phyloP scores from a whole-genome alignment of 208 protist genomes.

The Leishmania tarentolae region DNA sequence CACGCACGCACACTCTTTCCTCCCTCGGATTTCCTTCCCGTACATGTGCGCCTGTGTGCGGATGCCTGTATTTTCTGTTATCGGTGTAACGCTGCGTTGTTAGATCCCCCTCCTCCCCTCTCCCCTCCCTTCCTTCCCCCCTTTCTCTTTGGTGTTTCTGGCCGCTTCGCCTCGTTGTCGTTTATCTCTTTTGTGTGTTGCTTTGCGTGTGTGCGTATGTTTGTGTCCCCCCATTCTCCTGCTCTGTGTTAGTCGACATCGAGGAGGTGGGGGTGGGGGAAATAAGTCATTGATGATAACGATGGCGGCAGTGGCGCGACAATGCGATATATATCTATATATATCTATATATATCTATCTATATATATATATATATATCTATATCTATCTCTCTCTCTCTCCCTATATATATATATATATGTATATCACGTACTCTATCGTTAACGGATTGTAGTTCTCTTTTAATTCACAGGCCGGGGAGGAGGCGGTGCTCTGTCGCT shows the following conservation, averaged over 20 bases:
- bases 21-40: not conserved
- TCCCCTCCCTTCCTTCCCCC: not conserved
- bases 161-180: not conserved
- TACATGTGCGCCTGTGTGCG: not conserved
- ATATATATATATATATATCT: too few relatives aligned
- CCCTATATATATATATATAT: too few relatives aligned
- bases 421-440: not conserved
- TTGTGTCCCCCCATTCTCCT: not conserved
- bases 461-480: not conserved
- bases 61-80: not conserved
- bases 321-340: too few relatives aligned
- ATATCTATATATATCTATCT: too few relatives aligned
- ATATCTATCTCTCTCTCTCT: too few relatives aligned
- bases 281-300: not conserved
- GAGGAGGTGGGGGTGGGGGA: not conserved
- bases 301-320: not conserved
- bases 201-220: not conserved
- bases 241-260: slow-evolving; percentile 7
- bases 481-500: not conserved
- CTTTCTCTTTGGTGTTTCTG: not conserved
- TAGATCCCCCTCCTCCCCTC: not conserved
- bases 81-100: not conserved
- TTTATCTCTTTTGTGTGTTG: not conserved
- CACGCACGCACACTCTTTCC: not conserved
- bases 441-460: not conserved